Base-by-base conservation (phyloP, 2,329 filamentous ascomycete genomes). In the Colletotrichum sp. region DNA sequence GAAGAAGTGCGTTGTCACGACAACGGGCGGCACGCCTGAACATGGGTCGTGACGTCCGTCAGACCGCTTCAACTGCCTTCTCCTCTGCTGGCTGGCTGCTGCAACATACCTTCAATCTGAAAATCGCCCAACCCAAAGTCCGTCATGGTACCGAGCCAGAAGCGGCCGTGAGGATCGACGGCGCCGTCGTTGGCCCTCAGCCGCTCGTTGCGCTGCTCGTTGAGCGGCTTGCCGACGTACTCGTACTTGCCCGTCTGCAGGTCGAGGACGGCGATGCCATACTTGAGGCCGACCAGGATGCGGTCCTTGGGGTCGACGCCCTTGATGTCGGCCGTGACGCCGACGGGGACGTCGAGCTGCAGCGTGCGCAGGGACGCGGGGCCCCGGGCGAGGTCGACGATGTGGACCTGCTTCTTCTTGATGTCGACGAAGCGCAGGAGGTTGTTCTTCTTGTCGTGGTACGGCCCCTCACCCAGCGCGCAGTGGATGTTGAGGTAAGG, bases 81-180 rank as follows among this genome's bases (percentile, higher is more conserved):
- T 13, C 4, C 43, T 2, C 36, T 48, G 32, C 43, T 55, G 26
- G 36, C 38, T 43, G 38, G 38, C 60, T 43, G 48, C 36, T 21
- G 48, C 84, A 65, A 79, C 85, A 82, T 80, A 90, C 90, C 90
- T 83, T 93, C 90, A 61, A 91, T 87, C 80, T 92, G 87, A 71
- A 95, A 93, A 5, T 85, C 84, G 38, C 90, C 90, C 24, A 86
- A 79, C 18, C 84, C 85, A 79, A 92, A 91, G 81, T 98, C 95
- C 77, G 95, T 97, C 94, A 98, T 98, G 77, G 91, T 91, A 9
- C 95, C 95, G 8, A 96, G 88, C 94, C 95, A 98, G 85, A 96
- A 97, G 38, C 95, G 89, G 36, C 96, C 96, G 77, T 93, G 90
- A 30, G 92, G 93, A 82, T 98, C 96, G 67, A 95, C 92, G 7